Conservation (phyloP, 768 basidiomycete genomes). For the Lentinula raphanica region DNA sequence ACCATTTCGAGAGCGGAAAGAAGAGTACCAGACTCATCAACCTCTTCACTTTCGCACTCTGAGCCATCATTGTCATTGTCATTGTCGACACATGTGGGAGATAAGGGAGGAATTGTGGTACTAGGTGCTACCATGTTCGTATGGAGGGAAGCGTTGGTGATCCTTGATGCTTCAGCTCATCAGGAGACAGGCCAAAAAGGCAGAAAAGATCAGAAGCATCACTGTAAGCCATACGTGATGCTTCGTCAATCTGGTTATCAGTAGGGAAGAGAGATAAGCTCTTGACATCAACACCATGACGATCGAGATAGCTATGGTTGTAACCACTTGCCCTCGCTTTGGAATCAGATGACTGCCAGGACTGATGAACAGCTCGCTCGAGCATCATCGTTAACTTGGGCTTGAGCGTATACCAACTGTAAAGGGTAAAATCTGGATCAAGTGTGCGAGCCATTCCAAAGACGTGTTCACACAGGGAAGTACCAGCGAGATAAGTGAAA, state of each 20-base stretch:
- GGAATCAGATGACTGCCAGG: constrained; percentile 7
- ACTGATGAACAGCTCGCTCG: constrained; percentile 15
- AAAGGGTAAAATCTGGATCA: constrained; percentile 29
- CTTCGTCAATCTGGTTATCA: constrained; percentile 16
- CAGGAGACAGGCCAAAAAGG: constrained; percentile 14
- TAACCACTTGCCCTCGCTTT: constrained; percentile 21
- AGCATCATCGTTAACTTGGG: constrained; percentile 21
- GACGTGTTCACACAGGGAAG: constrained; percentile 28
- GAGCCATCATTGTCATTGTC: too few relatives aligned
- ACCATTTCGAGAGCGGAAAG: too few relatives aligned
- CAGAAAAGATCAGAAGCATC: constrained; percentile 18
- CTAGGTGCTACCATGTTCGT: background rate
- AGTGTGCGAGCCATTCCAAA: constrained; percentile 25
- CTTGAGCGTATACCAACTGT: constrained; percentile 24
- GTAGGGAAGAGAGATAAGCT: constrained; percentile 17
- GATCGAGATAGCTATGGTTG: constrained; percentile 23
- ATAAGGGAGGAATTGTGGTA: background rate
- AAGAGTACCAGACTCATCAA: too few relatives aligned
- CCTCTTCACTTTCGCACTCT: too few relatives aligned
- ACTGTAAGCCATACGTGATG: constrained; percentile 12
- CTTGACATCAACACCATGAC: constrained; percentile 11
- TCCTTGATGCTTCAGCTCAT: background rate
- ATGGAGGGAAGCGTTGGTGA: background rate
- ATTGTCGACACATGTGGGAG: background rate
- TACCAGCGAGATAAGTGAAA: constrained; percentile 26